Conservation (phyloP, 1,284 basidiomycete species). For the Ganoderma lucidum region DNA sequence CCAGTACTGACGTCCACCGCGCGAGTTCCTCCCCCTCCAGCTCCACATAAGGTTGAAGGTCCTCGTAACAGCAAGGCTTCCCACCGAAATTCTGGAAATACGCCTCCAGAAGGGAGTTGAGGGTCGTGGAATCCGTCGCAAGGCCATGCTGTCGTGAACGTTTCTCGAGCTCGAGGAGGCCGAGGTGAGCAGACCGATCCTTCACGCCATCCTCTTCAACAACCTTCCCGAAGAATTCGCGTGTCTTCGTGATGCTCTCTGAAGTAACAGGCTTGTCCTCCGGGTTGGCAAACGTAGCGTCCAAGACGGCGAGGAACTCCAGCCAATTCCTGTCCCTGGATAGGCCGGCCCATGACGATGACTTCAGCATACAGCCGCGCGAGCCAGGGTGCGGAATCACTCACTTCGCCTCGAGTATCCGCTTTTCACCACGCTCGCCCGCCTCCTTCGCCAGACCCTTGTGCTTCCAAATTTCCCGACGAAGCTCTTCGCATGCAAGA, state of each 20-base stretch:
- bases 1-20: slow-evolving; percentile 66
- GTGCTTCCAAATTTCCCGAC: slow-evolving; percentile 71
- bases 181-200: slow-evolving; percentile 78
- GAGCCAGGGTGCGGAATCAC: slow-evolving; percentile 29
- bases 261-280: slow-evolving; percentile 43
- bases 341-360: slow-evolving; percentile 11
- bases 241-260: slow-evolving; percentile 53
- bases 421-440: slow-evolving; percentile 60
- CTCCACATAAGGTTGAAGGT: slow-evolving; percentile 72
- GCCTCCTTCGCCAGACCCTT: slow-evolving; percentile 67
- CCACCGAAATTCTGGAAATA: slow-evolving; percentile 81
- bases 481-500: slow-evolving; percentile 76
- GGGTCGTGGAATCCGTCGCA: slow-evolving; percentile 51
- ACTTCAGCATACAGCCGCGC: slow-evolving; percentile 34
- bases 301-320: slow-evolving; percentile 78
- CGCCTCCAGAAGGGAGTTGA: slow-evolving; percentile 59
- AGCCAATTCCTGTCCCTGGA: slow-evolving; percentile 87
- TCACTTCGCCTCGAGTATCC: slow-evolving; percentile 67
- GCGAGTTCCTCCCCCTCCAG: slow-evolving; percentile 55
- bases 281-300: slow-evolving; percentile 65
- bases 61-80: slow-evolving; percentile 88
- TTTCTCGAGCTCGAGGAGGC: slow-evolving; percentile 74
- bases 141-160: slow-evolving; percentile 57
- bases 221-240: slow-evolving; percentile 62
- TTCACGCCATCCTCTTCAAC: slow-evolving; percentile 68